Base-by-base conservation (phyloP, 805 yeast species). In the Candida ipomoeae region DNA sequence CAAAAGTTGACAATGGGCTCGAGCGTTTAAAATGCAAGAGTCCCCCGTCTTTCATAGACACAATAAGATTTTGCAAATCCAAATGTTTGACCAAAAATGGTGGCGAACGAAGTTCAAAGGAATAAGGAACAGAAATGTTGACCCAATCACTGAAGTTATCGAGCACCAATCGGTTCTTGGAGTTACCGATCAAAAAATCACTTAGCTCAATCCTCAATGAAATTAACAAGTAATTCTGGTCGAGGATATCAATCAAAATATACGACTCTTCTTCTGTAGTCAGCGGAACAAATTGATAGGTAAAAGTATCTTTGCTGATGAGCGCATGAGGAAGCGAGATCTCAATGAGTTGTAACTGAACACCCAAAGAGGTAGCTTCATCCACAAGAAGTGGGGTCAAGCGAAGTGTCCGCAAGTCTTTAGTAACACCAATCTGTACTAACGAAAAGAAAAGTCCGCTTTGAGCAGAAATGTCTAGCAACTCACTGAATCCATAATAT, bases 1-100 rank as follows among this genome's bases (percentile, higher is more conserved):
- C 79, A 39, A 70, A 63, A 3, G 55, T 34, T 2, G 55, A 46
- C 40, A 60, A 56, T 74, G 81, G 11, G 81, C 50, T 29, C 0
- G 56, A 38, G 56, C 82, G 69, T 34, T 59, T 57, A 50, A 86
- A 70, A 41, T 82, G 83, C 45, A 89, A 67, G 39, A 90, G 63
- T 1, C 91, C 89, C 23, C 97, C 97, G 67, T 91, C 96, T 40
- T 76, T 74, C 44, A 90, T 70, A 4, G 89, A 74, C 0, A 85
- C 81, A 3, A 89, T 62, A 7, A 82, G 61, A 41, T 77, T 73
- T 2, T 62, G 58, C 0, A 68, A 54, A 32, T 79, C 74, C 14
- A 83, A 65, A 1, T 84, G 64, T 45, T 74, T 69, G 53, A 86
- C 58, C 18, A 75, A 65, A 40, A 80, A 78, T 1, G 92, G 89